Percentiles rank a stretch among this genome's conserved stretches.
phyloP scores from a whole-genome alignment of 73 alveolate species.

The Blepharisma japonicum region DNA sequence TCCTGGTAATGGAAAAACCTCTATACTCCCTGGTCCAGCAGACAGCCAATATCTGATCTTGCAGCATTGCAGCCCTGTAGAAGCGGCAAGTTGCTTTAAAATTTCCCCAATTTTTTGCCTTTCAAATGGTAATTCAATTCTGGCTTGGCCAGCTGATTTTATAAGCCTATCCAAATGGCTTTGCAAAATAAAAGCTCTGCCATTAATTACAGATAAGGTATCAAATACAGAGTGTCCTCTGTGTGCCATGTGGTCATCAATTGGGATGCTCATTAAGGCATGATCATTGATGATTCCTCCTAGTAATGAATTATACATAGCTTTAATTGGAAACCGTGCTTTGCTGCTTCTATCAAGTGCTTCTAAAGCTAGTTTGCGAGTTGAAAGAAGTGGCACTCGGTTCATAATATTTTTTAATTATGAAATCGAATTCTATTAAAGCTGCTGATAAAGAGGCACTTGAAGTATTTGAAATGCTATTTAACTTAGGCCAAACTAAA shows the following conservation, averaged over 20 bases:
- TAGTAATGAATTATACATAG: conserved; percentile 7
- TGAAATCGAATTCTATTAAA: too few species aligned
- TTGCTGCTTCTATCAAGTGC: background rate
- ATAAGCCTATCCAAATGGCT: background rate
- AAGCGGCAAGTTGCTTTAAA: background rate
- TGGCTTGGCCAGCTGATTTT: conserved; percentile 7
- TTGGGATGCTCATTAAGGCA: conserved; percentile 12
- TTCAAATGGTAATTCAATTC: conserved; percentile 16
- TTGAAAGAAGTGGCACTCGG: too few species aligned
- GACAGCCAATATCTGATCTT: conserved; percentile 23
- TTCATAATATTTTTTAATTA: too few species aligned
- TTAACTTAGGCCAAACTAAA: too few species aligned
- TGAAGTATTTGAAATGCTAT: too few species aligned
- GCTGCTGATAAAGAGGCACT: too few species aligned
- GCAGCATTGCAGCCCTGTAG: conserved; percentile 6
- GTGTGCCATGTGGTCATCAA: conserved; percentile 33
- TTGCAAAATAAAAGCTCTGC: conserved; percentile 1
- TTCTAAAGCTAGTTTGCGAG: background rate
- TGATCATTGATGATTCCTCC: conserved; percentile 26
- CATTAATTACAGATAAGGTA: background rate
- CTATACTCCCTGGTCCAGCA: conserved; percentile 28
- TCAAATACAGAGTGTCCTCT: conserved; percentile 31
- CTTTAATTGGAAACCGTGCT: background rate
- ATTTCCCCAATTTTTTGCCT: background rate
- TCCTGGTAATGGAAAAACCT: background rate